Base-by-base conservation (phyloP, 257 asterid species). In the Solanum paucissectum region DNA sequence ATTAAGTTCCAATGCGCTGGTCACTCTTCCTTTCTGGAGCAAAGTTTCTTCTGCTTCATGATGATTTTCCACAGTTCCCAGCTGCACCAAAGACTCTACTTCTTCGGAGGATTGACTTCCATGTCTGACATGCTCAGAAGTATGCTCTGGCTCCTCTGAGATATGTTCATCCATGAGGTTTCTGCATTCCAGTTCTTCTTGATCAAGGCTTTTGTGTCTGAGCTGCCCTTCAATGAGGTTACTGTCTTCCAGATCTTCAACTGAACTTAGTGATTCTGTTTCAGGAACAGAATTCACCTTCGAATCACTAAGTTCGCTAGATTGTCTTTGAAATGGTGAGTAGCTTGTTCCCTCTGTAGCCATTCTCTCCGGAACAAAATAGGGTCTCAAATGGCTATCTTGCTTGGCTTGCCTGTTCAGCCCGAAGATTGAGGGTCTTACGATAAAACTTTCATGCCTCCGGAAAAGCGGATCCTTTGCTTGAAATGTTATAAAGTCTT, bases 231-330 rank as follows among this genome's bases (percentile, higher is more conserved):
- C 93, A 42, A 74, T 87, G 73, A 86, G 84, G 66, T 88, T 90
- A 66, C 58, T 88, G 38, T 87, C 92, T 82, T 92, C 96, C 68
- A 86, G 69, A 88, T 95, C 97, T 69, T 89, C 98, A 84, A 88
- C 94, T 36, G 98, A 95, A 87, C 89, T 91, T 38, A 91, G 71
- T 29, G 99, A 95, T 38, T 94, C 98, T 12, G 96, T 91, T 87
- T 94, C 98, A 85, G 92, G 98, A 91, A 91, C 89, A 86, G 98
- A 95, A 91, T 95, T 94, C 75, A 88, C 94, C 89, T 94, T 95
- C 36, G 99, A 96, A 49, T 96, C 98, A 89, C 96, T 95, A 86
- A 95, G 93, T 82, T 90, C 98, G 89, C 98, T 96, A 16, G 90
- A 91, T 84, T 95, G 98, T 76, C 96, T 86, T 87, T 90, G 95